A percentile compares a stretch with the other conserved stretches of the same genome.
Conservation (phyloP, 2,329 filamentous ascomycete species). For the Cadophora sp. region DNA sequence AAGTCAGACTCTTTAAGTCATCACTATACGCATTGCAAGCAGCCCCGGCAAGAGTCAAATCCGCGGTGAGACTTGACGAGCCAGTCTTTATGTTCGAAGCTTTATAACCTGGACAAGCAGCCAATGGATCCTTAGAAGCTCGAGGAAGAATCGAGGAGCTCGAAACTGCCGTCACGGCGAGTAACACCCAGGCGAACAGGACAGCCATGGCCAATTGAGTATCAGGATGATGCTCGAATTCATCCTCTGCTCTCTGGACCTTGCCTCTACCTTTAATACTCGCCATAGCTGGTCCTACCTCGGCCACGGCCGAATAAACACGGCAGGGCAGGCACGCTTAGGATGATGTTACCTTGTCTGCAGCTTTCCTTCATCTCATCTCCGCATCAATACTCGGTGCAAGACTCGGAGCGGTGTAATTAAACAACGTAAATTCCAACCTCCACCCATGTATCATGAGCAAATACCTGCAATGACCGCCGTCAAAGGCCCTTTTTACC, state of each 20-base stretch:
- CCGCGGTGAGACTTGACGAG: slow-evolving; percentile 58
- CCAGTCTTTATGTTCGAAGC: slow-evolving; percentile 56
- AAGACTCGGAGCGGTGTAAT: not conserved
- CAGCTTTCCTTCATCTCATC: slow-evolving; percentile 4
- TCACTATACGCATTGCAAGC: slow-evolving; percentile 66
- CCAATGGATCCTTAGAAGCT: slow-evolving; percentile 34
- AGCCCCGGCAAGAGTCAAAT: slow-evolving; percentile 63
- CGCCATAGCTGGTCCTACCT: slow-evolving; percentile 6
- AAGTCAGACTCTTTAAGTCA: slow-evolving; percentile 61
- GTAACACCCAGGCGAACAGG: slow-evolving; percentile 27
- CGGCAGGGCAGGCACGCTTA: not conserved
- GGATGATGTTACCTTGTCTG: slow-evolving; percentile 3
- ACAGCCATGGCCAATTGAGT: slow-evolving; percentile 28
- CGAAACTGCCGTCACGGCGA: slow-evolving; percentile 29
- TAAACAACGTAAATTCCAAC: too few species aligned
- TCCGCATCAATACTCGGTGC: not conserved
- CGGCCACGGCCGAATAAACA: not conserved
- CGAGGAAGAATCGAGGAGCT: slow-evolving; percentile 21
- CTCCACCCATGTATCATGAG: not conserved
- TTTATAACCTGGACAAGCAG: slow-evolving; percentile 58
- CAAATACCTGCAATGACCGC: not conserved
- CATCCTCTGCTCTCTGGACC: not conserved
- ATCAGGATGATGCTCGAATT: not conserved
- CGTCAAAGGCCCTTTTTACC: slow-evolving; percentile 8
- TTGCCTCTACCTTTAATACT: slow-evolving; percentile 10